phyloP scores from a whole-genome alignment of 2,329 filamentous ascomycete genomes.

The Hypoxylon rubiginosum region DNA sequence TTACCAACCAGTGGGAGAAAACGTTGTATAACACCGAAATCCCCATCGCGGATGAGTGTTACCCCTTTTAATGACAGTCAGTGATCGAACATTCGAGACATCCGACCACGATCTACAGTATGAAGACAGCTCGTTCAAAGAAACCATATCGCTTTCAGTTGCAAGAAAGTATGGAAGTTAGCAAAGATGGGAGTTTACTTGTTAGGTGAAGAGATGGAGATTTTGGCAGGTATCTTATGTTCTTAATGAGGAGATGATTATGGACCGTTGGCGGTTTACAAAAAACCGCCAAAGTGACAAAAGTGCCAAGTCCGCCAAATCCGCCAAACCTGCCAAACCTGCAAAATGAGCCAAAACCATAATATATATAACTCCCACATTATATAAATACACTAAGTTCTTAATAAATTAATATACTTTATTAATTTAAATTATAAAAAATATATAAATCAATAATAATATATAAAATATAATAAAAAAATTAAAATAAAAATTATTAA shows the following conservation, averaged over 20 bases:
- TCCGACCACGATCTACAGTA: constrained; percentile 9
- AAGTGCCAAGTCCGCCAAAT: no score
- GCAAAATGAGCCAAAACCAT: no score
- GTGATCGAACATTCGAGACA: background rate
- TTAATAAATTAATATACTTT: no score
- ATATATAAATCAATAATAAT: no score
- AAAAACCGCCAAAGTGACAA: no score
- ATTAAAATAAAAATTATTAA: no score
- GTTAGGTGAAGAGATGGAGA: constrained; percentile 1
- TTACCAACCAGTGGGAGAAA: constrained; percentile 45
- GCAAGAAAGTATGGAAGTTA: constrained; percentile 10
- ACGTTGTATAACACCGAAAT: constrained; percentile 46
- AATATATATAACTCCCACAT: no score
- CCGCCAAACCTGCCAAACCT: no score
- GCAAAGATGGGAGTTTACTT: constrained; percentile 8
- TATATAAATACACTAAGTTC: no score
- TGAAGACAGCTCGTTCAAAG: constrained; percentile 9
- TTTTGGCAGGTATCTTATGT: constrained; percentile 6
- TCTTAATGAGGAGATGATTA: constrained; percentile 17
- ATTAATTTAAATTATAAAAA: no score
- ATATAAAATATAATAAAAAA: no score
- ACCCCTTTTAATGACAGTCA: constrained; percentile 23
- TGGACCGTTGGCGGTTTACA: no score
- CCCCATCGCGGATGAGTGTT: constrained; percentile 50
- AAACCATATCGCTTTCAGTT: constrained; percentile 18